Evolutionary conservation across 2,329 filamentous ascomycete genomes (phyloP).

Genomic region (Xylaria sp.): DNA sequence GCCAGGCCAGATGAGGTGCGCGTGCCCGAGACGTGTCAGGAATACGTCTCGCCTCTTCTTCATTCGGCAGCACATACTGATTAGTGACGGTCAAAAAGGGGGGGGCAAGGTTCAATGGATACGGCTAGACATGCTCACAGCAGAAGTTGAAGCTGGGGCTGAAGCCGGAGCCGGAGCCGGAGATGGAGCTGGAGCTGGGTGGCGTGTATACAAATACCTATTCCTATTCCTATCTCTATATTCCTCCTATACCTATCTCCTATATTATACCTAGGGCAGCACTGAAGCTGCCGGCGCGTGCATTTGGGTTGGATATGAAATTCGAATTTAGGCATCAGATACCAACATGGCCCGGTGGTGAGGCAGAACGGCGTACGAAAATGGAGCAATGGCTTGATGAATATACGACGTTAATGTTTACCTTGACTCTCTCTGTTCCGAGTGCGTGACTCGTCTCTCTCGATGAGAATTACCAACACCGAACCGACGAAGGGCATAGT

Average conservation of each 20-base stretch:
- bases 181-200: no score
- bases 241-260: background rate
- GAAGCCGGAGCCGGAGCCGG: background rate
- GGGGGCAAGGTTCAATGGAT: background rate
- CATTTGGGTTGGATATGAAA: conserved; percentile 21
- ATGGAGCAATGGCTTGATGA: conserved; percentile 27
- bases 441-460: background rate
- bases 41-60: background rate
- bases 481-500: background rate
- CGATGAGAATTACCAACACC: background rate
- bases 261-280: background rate
- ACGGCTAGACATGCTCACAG: background rate
- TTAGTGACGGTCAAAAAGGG: background rate
- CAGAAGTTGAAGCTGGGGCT: background rate
- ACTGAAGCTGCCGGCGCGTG: conserved; percentile 9
- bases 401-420: conserved; percentile 7
- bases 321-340: conserved; percentile 26
- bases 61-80: conserved; percentile 10
- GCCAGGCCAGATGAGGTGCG: conserved; percentile 1
- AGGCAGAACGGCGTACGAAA: conserved; percentile 25
- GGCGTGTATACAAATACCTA: conserved; percentile 2
- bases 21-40: background rate
- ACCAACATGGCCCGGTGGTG: conserved; percentile 25
- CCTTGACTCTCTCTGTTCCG: background rate
- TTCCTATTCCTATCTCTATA: no score